Conservation (phyloP, 306 rosid species). For the Citrullus colocynthis region DNA sequence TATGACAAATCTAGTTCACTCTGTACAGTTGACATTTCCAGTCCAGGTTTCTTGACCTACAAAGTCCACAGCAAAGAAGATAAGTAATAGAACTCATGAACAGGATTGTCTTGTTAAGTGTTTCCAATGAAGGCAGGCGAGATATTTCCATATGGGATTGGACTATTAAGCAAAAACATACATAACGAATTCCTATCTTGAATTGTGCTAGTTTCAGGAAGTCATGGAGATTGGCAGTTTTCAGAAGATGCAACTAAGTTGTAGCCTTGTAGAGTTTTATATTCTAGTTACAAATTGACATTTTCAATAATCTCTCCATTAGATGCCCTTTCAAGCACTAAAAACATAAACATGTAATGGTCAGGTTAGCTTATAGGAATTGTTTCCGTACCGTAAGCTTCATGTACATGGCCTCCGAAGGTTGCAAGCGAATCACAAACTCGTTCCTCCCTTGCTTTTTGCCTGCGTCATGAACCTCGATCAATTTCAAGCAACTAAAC, state of each 20-base stretch:
- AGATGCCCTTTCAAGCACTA: neutral
- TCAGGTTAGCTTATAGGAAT: neutral
- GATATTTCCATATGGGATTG: neutral
- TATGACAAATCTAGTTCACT: slow-evolving; percentile 94
- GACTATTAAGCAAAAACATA: neutral
- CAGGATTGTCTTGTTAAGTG: neutral
- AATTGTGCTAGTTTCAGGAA: neutral
- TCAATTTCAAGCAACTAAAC: neutral
- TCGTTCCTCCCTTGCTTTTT: slow-evolving; percentile 54
- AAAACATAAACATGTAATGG: neutral
- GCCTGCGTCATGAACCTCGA: slow-evolving; percentile 37
- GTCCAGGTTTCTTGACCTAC: slow-evolving; percentile 97
- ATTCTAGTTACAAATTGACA: neutral
- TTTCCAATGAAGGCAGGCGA: neutral
- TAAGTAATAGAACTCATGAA: neutral
- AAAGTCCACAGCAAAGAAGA: slow-evolving; percentile 10
- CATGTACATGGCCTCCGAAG: slow-evolving; percentile 16
- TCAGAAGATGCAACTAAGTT: neutral
- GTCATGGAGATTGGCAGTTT: neutral
- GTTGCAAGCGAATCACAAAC: slow-evolving; percentile 15
- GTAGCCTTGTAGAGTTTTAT: neutral
- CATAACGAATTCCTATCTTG: neutral
- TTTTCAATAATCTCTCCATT: neutral
- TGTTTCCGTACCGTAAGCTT: slow-evolving; percentile 6
- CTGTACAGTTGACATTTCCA: slow-evolving; percentile 77